Percentiles rank a stretch among this genome's conserved stretches.
Conservation (phyloP, 768 basidiomycete species). For the Amylocystis lapponica region DNA sequence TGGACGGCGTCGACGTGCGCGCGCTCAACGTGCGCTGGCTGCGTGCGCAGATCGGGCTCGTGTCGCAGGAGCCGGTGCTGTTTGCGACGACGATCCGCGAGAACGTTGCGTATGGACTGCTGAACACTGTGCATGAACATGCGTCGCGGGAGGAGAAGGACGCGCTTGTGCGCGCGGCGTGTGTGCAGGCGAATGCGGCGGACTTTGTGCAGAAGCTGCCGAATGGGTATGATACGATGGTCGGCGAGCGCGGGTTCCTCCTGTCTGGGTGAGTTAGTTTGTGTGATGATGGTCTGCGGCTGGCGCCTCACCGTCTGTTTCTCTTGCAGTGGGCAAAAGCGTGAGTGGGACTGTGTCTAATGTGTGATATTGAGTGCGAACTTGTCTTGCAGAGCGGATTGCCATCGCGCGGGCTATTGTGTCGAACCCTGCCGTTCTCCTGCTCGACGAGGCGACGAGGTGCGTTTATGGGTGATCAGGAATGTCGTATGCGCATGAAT, state of each 20-base stretch:
- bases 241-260: conserved; percentile 84
- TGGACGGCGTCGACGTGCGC: conserved; percentile 72
- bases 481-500: no score
- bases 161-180: conserved; percentile 74
- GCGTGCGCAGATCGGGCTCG: conserved; percentile 81
- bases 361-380: no score
- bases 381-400: conserved; percentile 52
- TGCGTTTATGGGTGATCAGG: no score
- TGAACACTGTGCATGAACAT: conserved; percentile 64
- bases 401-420: conserved; percentile 90
- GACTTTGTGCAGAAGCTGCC: conserved; percentile 83
- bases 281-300: conserved; percentile 87
- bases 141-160: conserved; percentile 73
- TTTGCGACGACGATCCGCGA: conserved; percentile 80
- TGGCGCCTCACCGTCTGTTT: conserved; percentile 86
- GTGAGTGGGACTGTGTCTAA: no score
- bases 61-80: conserved; percentile 82
- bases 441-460: conserved; percentile 90
- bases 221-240: conserved; percentile 79
- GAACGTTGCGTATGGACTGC: conserved; percentile 83
- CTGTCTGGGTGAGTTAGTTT: conserved; percentile 58
- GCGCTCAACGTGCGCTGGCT: conserved; percentile 82
- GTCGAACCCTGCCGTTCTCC: conserved; percentile 76
- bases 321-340: conserved; percentile 84
- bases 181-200: conserved; percentile 84